These are phyloP conservation scores for Phytophthora crassamura DNA, from an alignment of 352 stramenopile genomes.

Conservation along the genomic window DNA sequence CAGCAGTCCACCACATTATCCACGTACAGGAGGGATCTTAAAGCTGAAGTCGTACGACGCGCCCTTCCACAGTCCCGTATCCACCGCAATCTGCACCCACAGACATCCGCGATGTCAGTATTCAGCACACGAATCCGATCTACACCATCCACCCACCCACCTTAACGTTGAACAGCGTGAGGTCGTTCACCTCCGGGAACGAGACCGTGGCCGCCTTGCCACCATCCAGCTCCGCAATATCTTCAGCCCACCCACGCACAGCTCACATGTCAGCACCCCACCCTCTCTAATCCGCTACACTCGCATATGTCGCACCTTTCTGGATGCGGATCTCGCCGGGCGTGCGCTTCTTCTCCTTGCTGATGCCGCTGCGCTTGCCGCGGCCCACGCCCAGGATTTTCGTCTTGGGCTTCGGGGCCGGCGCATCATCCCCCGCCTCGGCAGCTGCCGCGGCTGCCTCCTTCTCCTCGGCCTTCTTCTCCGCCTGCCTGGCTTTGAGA, in stretches of 20 bases:
- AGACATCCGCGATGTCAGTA: constrained; percentile 6
- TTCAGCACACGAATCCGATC: not conserved
- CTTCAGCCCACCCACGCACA: constrained; percentile 33
- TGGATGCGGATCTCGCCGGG: constrained; percentile 98
- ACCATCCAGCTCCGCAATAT: constrained; percentile 98
- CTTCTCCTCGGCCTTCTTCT: constrained; percentile 87
- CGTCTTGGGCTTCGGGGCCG: constrained; percentile 67
- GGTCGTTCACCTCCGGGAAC: constrained; percentile 98
- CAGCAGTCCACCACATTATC: not conserved
- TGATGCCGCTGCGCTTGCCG: constrained; percentile 67
- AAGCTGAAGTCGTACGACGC: constrained; percentile 98
- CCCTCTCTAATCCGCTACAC: not conserved
- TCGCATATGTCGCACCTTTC: constrained; percentile 84
- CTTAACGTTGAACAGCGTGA: constrained; percentile 93
- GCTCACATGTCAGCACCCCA: not conserved
- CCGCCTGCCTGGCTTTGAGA: constrained; percentile 85
- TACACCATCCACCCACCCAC: constrained; percentile 32
- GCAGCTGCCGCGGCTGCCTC: constrained; percentile 37
- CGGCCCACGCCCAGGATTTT: constrained; percentile 88
- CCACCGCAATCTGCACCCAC: constrained; percentile 83
- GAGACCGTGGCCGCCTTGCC: constrained; percentile 95
- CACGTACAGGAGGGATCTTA: constrained; percentile 94
- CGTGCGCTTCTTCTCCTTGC: constrained; percentile 93
- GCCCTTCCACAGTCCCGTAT: constrained; percentile 97
- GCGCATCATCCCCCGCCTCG: constrained; percentile 23